Base-by-base conservation (phyloP, 306 rosid genomes). In the Delonix regia region DNA sequence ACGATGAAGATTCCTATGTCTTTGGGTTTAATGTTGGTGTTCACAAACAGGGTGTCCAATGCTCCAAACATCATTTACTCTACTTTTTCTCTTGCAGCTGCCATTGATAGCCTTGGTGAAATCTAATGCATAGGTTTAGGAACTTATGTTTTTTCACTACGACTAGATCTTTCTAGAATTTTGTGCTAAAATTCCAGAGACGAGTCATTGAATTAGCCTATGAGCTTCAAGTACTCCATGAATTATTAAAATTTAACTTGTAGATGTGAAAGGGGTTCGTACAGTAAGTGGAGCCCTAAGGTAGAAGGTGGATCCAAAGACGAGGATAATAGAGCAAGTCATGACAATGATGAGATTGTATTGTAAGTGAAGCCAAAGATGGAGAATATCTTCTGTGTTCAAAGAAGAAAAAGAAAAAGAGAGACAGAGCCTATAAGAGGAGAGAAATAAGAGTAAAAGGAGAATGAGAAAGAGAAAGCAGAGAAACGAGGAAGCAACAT, bases 1-100 rank as follows among this genome's bases (percentile, higher is more conserved):
- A 89, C 94, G 39, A 91, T 83, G 27, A 89, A 87, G n/a, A 91
- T 76, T 3, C 94, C 92, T 27, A 89, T 84, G 51, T 89, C 88
- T 45, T 86, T 88, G 0, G 94, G 86, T 12, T 82, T 83, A 22
- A 89, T 53, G 14, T 73, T 83, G 1, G 91, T 80, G 13, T 88
- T 88, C 0, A 85, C 84, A 12, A 89, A 89, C 2, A 89, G 87
- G 28, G 70, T 83, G 64, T 89, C 92, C 51, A 91, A 70, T 1
- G 91, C 90, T 42, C 94, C 92, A 39, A 71, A 89, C 83, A 89
- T 85, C 4, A 89, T 91, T 66, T 82, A 84, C 82, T 88, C 83
- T 1, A 87, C 89, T 67, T 91, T 91, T 48, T 82, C 90, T 2
- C 92, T 85, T 0, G 97, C 97, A 0, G 87, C 77, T 2, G 78